Base-by-base conservation (phyloP, 2,329 filamentous ascomycete genomes). In the Aspergillus flavus region DNA sequence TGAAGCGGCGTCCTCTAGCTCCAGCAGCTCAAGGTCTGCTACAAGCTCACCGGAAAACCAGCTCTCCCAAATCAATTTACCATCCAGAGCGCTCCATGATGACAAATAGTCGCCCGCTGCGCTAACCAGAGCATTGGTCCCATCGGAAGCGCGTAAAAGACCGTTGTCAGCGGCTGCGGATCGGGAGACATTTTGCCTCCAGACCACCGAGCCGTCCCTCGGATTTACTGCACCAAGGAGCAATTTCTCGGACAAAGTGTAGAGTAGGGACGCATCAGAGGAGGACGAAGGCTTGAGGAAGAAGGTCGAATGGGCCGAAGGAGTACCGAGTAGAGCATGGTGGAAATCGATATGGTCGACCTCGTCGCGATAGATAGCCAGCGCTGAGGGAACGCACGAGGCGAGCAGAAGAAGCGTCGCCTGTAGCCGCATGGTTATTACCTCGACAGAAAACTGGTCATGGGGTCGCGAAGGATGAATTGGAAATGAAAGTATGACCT, bases 291-390 rank as follows among this genome's bases (percentile, higher is more conserved):
- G 94, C 70, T 89, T 90, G 81, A 97, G 93, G 87, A 98, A 98
- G 85, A 98, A 96, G 70, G 94, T 97, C 65, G 92, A 91, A 66
- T 92, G 87, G 76, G 87, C 83, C 76, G 91, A 90, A 60, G 95
- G 93, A 43, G 92, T 81, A 73, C 95, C 95, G 73, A 99, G 83
- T 56, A 98, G 89, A 68, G 92, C 88, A 81, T 96, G 89, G 80
- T 98, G 94, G 82, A 93, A 98, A 80, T 99, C 95, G 77, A 96
- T 87, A 72, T 92, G 86, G 81, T 89, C 94, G 69, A 96, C 93
- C 79, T 99, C 94, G 75, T 99, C 95, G 70, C 87, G 85, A 81
- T 93, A 97, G 64, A 98, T 88, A 68, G 93, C 92, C 73, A 80
- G 76, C 58, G 86, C 71, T 81, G 74, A 83, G 73, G 71, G 83